phyloP scores from a whole-genome alignment of 306 rosid genomes.

The Lathyrus sativus region DNA sequence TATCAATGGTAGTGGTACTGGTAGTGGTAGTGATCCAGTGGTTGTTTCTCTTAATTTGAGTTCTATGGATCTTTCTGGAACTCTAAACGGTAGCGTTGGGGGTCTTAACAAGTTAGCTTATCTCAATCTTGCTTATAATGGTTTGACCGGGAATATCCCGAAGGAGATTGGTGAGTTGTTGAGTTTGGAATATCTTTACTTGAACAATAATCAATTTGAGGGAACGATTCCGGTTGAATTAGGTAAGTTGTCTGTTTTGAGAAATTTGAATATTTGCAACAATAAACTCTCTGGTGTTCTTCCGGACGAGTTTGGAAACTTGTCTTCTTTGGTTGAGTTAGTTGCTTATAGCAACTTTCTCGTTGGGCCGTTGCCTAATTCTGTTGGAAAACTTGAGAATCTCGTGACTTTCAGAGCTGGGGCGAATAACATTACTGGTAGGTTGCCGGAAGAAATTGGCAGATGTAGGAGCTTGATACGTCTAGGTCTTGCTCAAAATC shows the following conservation, averaged over 20 bases:
- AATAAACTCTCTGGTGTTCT: slow-evolving; percentile 65
- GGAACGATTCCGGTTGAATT: slow-evolving; percentile 70
- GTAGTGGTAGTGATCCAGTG: slow-evolving; percentile 38
- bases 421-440: slow-evolving; percentile 79
- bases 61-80: slow-evolving; percentile 71
- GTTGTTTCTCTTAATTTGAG: slow-evolving; percentile 63
- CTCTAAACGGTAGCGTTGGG: slow-evolving; percentile 57
- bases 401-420: slow-evolving; percentile 77
- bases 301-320: slow-evolving; percentile 75
- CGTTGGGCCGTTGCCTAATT: slow-evolving; percentile 70
- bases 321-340: slow-evolving; percentile 69
- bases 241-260: slow-evolving; percentile 64
- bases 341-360: slow-evolving; percentile 79
- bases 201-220: slow-evolving; percentile 71
- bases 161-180: slow-evolving; percentile 75
- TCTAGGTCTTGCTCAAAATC: slow-evolving; percentile 94
- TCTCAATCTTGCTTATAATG: slow-evolving; percentile 67
- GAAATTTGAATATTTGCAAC: slow-evolving; percentile 72
- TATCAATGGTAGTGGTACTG: slow-evolving; percentile 4
- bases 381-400: slow-evolving; percentile 77
- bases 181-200: slow-evolving; percentile 51
- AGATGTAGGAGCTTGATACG: slow-evolving; percentile 61
- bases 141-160: slow-evolving; percentile 62
- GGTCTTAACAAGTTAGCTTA: slow-evolving; percentile 56
- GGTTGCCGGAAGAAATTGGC: slow-evolving; percentile 73